Evolutionary conservation across 176 grass and related monocot genomes (phyloP).

Genomic region (Triticum turgidum): DNA sequence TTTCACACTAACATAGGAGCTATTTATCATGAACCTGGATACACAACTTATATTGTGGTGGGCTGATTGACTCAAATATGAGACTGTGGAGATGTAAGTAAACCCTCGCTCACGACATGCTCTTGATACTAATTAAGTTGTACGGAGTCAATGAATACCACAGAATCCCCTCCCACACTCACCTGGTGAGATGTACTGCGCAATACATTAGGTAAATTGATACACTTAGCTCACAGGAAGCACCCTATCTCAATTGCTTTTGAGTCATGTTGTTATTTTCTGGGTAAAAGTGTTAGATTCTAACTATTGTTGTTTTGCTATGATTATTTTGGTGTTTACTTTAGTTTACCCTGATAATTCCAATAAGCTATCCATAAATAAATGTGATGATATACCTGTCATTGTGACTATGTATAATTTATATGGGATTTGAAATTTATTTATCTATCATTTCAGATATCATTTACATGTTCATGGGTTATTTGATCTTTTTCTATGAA

Average conservation of each 20-base stretch:
- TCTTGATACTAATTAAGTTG: background rate
- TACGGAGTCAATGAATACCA: background rate
- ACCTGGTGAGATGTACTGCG: background rate
- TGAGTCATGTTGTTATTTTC: background rate
- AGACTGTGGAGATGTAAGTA: background rate
- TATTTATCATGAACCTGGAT: background rate
- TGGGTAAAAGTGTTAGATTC: background rate
- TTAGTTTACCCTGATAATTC: background rate
- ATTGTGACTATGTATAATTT: background rate
- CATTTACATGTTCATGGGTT: background rate
- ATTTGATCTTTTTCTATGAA: background rate
- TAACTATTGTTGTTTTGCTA: background rate
- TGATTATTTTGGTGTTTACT: background rate
- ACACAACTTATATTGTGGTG: background rate
- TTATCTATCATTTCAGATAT: background rate
- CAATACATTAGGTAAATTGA: background rate
- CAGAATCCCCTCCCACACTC: background rate
- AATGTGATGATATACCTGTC: background rate
- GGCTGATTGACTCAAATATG: background rate
- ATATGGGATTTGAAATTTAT: background rate
- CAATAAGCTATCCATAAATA: background rate
- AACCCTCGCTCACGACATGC: background rate
- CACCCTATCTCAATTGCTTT: background rate
- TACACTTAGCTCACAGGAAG: background rate
- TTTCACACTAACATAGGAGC: background rate